phyloP scores from a whole-genome alignment of 1,284 basidiomycete species.

The Agroathelia rolfsii region DNA sequence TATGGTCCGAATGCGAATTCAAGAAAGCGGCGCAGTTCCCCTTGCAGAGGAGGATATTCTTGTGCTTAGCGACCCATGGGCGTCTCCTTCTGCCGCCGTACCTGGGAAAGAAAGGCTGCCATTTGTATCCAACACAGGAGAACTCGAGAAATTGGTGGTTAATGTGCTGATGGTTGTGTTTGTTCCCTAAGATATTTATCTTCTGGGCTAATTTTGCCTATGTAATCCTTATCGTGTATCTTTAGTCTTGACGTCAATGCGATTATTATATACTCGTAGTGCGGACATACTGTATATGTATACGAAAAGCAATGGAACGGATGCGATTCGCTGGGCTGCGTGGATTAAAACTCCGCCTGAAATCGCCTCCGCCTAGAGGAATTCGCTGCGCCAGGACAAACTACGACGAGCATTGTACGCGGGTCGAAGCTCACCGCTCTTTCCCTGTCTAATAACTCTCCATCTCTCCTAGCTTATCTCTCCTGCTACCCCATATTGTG shows the following conservation, averaged over 20 bases:
- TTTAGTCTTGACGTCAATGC: slow-evolving; percentile 19
- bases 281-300: no score
- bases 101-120: slow-evolving; percentile 63
- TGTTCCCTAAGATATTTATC: slow-evolving; percentile 40
- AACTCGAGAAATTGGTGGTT: slow-evolving; percentile 62
- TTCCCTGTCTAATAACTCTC: slow-evolving; percentile 11
- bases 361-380: slow-evolving; percentile 6
- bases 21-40: slow-evolving; percentile 57
- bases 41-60: slow-evolving; percentile 53
- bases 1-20: slow-evolving; percentile 42
- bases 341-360: slow-evolving; percentile 16
- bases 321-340: no score
- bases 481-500: slow-evolving; percentile 15
- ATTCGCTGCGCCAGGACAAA: slow-evolving; percentile 15
- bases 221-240: not conserved
- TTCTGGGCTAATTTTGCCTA: not conserved
- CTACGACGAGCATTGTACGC: slow-evolving; percentile 19
- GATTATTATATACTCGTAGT: no score
- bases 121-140: slow-evolving; percentile 53
- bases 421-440: slow-evolving; percentile 10
- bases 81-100: slow-evolving; percentile 29
- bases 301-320: no score
- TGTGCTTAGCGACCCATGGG: slow-evolving; percentile 46
- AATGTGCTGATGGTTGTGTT: slow-evolving; percentile 62
- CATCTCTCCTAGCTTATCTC: slow-evolving; percentile 15